Percentiles rank a stretch among this genome's conserved stretches.
Conservation (phyloP, 148 eudicot genomes). For the Amaranthus palmeri region DNA sequence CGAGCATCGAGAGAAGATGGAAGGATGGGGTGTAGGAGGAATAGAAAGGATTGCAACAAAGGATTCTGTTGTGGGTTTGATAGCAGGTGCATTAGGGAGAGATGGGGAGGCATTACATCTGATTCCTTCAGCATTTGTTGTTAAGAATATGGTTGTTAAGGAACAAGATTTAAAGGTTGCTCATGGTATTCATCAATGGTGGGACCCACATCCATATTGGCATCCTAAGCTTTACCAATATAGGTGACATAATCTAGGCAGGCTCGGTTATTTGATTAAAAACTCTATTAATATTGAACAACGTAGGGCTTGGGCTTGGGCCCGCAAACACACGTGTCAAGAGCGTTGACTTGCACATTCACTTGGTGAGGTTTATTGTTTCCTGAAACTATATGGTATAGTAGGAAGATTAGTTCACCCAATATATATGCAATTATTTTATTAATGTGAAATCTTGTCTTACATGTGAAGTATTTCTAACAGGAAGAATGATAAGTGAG, state of each 20-base stretch:
- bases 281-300: too few species aligned
- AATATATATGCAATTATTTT: too few species aligned
- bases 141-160: constrained; percentile 31
- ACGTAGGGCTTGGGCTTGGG: too few species aligned
- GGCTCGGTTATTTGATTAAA: too few species aligned
- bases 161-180: constrained; percentile 36
- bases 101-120: constrained; percentile 46
- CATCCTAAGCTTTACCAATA: constrained; percentile 43
- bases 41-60: constrained; percentile 52
- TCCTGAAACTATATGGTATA: too few species aligned
- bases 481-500: too few species aligned
- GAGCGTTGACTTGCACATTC: too few species aligned
- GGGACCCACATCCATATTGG: constrained; percentile 40
- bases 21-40: constrained; percentile 38
- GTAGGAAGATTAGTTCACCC: too few species aligned
- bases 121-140: constrained; percentile 52
- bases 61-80: constrained; percentile 37
- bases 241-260: background rate
- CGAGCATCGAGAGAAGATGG: constrained; percentile 63
- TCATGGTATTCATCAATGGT: constrained; percentile 78
- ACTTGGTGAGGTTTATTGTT: too few species aligned
- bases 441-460: too few species aligned
- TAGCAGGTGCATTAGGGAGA: constrained; percentile 34
- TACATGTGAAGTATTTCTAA: too few species aligned
- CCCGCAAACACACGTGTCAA: too few species aligned